Base-by-base conservation (phyloP, 805 yeast species). In the Wickerhamiella slavikovae region DNA sequence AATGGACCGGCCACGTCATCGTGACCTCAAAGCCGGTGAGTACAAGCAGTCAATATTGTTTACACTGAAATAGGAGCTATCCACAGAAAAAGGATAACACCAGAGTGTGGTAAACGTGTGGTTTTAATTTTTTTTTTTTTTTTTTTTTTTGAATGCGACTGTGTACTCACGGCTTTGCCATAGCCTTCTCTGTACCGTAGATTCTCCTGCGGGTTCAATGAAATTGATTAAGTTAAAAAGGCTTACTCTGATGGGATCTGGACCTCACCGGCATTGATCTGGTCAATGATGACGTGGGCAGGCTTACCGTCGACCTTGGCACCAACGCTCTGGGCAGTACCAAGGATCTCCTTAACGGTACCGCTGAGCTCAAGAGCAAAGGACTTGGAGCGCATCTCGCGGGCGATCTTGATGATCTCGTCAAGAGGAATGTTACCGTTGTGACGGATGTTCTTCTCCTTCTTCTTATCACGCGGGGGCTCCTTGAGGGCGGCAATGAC, bases 391-490 rank as follows among this genome's bases (percentile, higher is more conserved):
- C 69, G 74, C 96, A 89, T 85, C 58, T 74, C 74, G 67, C 94
- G 83, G 54, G 98, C 96, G 57, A 89, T 77, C 60, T 82, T 93
- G 62, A 68, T 69, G 65, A 89, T 78, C 66, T 85, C 94, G 55
- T 82, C 92, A 54, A 89, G 70, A 54, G 93, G 80, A 55, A 89
- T 71, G 85, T 85, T 89, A 70, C 98, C 98, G 60, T 72, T 73
- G 79, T 89, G 98, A 73, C 83, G 82, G 64, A 89, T 78, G 70
- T 89, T 85, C 89, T 89, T 89, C 60, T 89, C 96, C 92, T 89
- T 89, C 91, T 89, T 89, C 71, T 94, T 76, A 75, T 89, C 98
- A 78, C 98, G 85, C 59, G 94, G 94, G 50, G 98, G 82, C 72
- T 89, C 98, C 73, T 89, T 89, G 59, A 89, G 72, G 50, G 98